Conservation (phyloP, 1,284 basidiomycete species). For the Trichosporon sp. region DNA sequence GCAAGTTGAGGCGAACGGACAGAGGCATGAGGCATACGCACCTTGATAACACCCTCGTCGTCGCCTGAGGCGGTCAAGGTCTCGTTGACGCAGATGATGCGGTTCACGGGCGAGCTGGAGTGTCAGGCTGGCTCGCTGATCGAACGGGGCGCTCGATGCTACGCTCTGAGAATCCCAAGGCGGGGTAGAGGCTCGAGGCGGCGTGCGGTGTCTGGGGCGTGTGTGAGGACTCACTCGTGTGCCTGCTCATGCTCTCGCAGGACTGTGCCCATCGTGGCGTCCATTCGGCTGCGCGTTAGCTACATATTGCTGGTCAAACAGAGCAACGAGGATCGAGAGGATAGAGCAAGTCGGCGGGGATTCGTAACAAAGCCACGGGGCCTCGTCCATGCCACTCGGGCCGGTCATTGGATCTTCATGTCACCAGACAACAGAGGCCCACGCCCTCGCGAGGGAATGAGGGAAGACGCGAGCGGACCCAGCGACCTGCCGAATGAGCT, state of each 20-base stretch:
- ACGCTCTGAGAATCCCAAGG: neutral
- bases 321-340: no score
- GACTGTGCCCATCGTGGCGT: constrained; percentile 56
- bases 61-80: constrained; percentile 78
- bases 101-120: constrained; percentile 73
- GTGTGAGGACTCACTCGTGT: constrained; percentile 50
- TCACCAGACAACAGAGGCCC: neutral
- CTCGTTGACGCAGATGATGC: constrained; percentile 63
- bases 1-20: no score
- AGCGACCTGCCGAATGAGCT: neutral
- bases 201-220: neutral
- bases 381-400: neutral
- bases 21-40: constrained; percentile 40
- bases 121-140: neutral
- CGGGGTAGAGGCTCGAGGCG: neutral
- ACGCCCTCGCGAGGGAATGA: no score
- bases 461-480: no score
- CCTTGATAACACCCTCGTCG: constrained; percentile 89
- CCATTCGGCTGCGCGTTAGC: constrained; percentile 29
- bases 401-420: neutral
- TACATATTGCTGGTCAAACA: neutral
- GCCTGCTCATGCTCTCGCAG: constrained; percentile 60
- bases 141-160: no score
- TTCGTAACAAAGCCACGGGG: neutral
- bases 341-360: neutral